A percentile compares a stretch with the other conserved stretches of the same genome.
These are phyloP conservation scores for Lipomyces orientalis DNA, from an alignment of 805 yeast species.

Conservation along the genomic window DNA sequence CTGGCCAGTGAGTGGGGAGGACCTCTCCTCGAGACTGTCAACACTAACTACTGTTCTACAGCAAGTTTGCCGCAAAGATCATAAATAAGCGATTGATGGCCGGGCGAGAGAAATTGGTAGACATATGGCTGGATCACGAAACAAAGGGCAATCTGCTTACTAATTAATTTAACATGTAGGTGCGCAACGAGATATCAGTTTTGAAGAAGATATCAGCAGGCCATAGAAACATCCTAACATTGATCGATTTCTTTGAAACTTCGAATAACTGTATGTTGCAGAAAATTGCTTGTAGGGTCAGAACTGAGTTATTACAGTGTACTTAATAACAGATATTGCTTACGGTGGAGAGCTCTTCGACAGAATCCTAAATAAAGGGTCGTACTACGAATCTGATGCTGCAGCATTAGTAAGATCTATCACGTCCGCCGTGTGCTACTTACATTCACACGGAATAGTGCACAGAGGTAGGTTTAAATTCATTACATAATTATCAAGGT, in stretches of 20 bases:
- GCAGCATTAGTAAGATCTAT: constrained; percentile 57
- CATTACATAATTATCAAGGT: background rate
- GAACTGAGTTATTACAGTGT: constrained; percentile 37
- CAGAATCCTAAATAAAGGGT: constrained; percentile 55
- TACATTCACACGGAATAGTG: constrained; percentile 64
- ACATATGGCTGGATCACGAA: background rate
- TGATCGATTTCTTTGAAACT: constrained; percentile 75
- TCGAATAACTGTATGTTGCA: constrained; percentile 52
- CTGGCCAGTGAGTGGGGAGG: constrained; percentile 44
- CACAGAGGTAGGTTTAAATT: constrained; percentile 52
- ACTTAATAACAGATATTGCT: constrained; percentile 70
- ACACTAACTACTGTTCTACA: constrained; percentile 29
- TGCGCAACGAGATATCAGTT: constrained; percentile 67
- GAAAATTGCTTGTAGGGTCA: background rate
- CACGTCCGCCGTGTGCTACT: constrained; percentile 60
- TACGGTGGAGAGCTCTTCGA: constrained; percentile 71
- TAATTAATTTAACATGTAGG: constrained; percentile 39
- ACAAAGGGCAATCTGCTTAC: background rate
- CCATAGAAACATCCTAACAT: constrained; percentile 62
- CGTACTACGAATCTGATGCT: constrained; percentile 57
- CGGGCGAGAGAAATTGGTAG: constrained; percentile 58
- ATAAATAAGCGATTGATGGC: constrained; percentile 57
- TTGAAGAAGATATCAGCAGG: constrained; percentile 57
- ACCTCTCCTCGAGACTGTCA: background rate
- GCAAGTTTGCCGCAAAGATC: constrained; percentile 60